Conservation (phyloP, 495 filamentous ascomycete genomes). For the Penicillium chermesinum region DNA sequence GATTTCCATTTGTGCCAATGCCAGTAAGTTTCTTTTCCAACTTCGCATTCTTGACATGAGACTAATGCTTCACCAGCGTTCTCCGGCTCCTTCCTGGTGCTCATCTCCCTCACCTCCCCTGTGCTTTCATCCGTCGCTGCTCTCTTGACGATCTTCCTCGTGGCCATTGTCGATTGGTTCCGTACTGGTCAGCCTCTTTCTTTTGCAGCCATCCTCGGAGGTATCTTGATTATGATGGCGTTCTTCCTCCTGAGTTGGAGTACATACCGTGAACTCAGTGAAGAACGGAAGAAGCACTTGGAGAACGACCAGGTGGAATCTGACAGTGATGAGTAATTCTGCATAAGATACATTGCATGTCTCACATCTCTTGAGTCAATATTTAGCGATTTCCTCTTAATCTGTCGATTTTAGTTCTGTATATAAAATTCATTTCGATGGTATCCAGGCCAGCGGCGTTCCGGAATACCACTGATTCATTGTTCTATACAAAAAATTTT, state of each 20-base stretch:
- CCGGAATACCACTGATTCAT: not conserved
- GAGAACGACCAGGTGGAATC: slow-evolving; percentile 38
- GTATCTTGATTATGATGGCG: slow-evolving; percentile 76
- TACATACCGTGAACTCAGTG: slow-evolving; percentile 86
- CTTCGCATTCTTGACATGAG: not conserved
- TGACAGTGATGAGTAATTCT: slow-evolving; percentile 36
- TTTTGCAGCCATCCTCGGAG: slow-evolving; percentile 71
- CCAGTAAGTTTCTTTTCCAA: slow-evolving; percentile 47
- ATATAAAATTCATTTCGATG: not conserved
- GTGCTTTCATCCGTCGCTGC: slow-evolving; percentile 89
- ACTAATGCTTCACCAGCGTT: slow-evolving; percentile 49
- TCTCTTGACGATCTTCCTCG: slow-evolving; percentile 91
- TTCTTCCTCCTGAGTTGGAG: slow-evolving; percentile 85
- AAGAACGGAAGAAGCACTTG: slow-evolving; percentile 64
- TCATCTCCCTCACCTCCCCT: slow-evolving; percentile 88
- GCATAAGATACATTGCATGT: not conserved
- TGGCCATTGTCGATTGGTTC: slow-evolving; percentile 86
- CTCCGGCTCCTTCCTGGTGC: slow-evolving; percentile 86
- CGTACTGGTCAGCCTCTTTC: slow-evolving; percentile 71
- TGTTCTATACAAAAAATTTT: too few relatives aligned
- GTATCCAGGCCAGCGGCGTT: not conserved
- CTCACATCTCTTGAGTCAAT: not conserved
- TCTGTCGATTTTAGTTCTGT: not conserved
- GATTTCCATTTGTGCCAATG: slow-evolving; percentile 79
- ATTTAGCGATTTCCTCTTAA: not conserved